Percentiles rank a stretch among this genome's conserved stretches.
Conservation (phyloP, 768 basidiomycete species). For the Infundibulicybe gibba region DNA sequence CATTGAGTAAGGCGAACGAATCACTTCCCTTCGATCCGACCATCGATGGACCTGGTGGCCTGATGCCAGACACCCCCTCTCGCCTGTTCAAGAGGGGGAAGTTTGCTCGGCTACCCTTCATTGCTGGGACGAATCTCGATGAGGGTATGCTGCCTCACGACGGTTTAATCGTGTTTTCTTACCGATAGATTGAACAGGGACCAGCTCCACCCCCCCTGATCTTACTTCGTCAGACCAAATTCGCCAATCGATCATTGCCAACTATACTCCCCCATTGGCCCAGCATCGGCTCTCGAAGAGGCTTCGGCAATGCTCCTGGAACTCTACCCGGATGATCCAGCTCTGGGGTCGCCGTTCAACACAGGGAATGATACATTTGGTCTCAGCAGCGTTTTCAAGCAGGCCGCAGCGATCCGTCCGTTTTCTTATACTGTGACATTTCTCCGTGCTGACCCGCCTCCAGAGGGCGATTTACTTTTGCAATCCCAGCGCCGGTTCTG, state of each 20-base stretch:
- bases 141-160: conserved; percentile 32
- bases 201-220: conserved; percentile 24
- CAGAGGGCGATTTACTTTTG: conserved; percentile 37
- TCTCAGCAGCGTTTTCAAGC: conserved; percentile 9
- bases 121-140: conserved; percentile 40
- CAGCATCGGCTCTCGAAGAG: conserved; percentile 11
- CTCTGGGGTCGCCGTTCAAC: conserved; percentile 40
- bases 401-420: neutral
- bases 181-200: conserved; percentile 18
- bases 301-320: conserved; percentile 23
- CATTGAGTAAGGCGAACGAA: conserved; percentile 10
- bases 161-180: neutral
- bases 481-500: conserved; percentile 33
- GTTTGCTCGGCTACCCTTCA: conserved; percentile 35
- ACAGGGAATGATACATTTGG: conserved; percentile 46
- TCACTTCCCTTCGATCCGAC: conserved; percentile 29
- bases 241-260: conserved; percentile 17
- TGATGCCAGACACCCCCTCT: conserved; percentile 36
- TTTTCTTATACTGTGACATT: neutral
- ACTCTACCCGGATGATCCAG: conserved; percentile 38
- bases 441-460: neutral
- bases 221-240: conserved; percentile 21
- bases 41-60: conserved; percentile 36
- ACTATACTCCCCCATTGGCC: conserved; percentile 22
- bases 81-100: conserved; percentile 20